Evolutionary conservation across 2,329 filamentous ascomycete genomes (phyloP).

Genomic region (Blumeriella jaapii): DNA sequence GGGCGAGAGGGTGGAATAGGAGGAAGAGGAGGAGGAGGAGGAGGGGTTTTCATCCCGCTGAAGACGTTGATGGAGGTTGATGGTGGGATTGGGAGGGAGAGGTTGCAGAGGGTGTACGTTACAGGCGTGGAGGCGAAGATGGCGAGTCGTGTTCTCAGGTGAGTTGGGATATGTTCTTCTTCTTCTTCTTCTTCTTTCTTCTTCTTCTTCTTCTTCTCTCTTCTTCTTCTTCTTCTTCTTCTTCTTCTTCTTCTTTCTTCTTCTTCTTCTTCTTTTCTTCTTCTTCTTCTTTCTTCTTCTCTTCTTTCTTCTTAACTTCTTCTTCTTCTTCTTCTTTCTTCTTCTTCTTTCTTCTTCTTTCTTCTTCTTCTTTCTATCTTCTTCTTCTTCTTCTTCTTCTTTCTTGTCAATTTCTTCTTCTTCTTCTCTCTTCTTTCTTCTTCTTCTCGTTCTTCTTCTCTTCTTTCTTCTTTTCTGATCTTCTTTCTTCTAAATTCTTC

Average conservation of each 20-base stretch:
- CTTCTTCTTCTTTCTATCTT: too few species aligned
- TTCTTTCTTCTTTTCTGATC: too few species aligned
- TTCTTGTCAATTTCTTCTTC: too few species aligned
- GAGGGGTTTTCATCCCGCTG: conserved; percentile 39
- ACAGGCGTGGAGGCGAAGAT: conserved; percentile 60
- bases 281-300: too few species aligned
- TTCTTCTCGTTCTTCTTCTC: too few species aligned
- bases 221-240: too few species aligned
- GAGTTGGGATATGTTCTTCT: conserved; percentile 48
- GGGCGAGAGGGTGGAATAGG: neutral
- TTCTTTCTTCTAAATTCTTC: too few species aligned
- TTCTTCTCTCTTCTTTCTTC: neutral
- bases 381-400: too few species aligned
- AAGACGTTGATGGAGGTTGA: conserved; percentile 50
- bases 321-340: conserved; percentile 45
- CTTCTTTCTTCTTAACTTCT: too few species aligned
- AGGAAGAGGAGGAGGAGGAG: neutral
- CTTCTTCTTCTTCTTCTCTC: neutral
- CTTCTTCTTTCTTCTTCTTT: conserved; percentile 1
- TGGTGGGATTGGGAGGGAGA: conserved; percentile 41
- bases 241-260: too few species aligned
- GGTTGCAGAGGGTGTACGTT: conserved; percentile 52
- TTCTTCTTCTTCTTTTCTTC: too few species aligned
- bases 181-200: neutral
- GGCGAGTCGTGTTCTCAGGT: conserved; percentile 46